Base-by-base conservation (phyloP, 345 rosid species). In the Salix caprea region DNA sequence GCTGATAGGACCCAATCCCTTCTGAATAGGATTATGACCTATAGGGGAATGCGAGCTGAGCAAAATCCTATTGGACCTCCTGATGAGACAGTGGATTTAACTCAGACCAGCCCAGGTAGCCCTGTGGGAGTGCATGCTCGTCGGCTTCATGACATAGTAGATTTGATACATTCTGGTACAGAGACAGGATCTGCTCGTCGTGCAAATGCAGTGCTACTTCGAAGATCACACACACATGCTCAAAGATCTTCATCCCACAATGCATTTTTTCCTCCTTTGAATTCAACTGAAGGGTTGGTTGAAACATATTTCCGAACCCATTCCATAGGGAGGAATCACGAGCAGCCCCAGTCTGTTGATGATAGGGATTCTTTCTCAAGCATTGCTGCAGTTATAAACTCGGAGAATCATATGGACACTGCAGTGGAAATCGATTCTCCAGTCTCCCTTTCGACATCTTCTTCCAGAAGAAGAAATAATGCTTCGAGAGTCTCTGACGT, bases 331-430 rank as follows among this genome's bases (percentile, higher is more conserved):
- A 89, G 99, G 82, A 93, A 81, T 85, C 91, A 86, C 68, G 96
- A 90, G 79, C 95, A 86, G 75, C 88, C 99, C 71, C 84, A 81
- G 21, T 85, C 86, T 13, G 94, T 85, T 72, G 97, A 91, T 84
- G 99, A 95, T 84, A 89, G 94, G 70, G 98, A 91, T 83, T 93
- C 98, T 15, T 87, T 91, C 85, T 93, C 98, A 69, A 93, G 98
- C 82, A 85, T 91, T 67, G 91, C 91, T 74, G 96, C 97, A 72
- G 95, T 84, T 36, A 93, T 93, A 81, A 90, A 93, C 89, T 91
- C 98, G 0, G 98, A 89, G 79, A 86, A 90, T 83, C 97, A 89
- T 75, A 80, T 91, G 79, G 98, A 93, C 87, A 90, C 90, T 30
- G 96, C 97, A 0, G 88, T 86, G 65, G 97, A 93, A 86, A 93